phyloP scores from a whole-genome alignment of 495 filamentous ascomycete species.

The Penicillium cosmopolitanum region DNA sequence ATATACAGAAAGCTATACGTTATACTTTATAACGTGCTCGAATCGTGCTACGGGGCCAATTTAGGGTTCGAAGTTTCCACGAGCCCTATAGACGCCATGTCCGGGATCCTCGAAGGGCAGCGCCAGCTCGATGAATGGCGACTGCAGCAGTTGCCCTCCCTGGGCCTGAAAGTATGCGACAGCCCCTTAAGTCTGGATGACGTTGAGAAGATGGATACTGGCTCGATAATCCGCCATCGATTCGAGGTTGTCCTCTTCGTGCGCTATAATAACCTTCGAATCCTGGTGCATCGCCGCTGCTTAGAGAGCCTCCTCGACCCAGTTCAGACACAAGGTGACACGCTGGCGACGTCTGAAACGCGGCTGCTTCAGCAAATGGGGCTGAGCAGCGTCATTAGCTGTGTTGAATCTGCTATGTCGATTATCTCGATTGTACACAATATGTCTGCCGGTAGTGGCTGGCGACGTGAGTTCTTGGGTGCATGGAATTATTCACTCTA shows the following conservation, averaged over 20 bases:
- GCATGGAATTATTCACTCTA: constrained; percentile 46
- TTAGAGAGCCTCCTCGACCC: constrained; percentile 17
- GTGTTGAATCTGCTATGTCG: constrained; percentile 35
- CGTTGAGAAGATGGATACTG: constrained; percentile 8
- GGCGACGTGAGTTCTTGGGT: constrained; percentile 30
- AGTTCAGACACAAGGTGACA: constrained; percentile 11
- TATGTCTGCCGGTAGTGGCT: constrained; percentile 20
- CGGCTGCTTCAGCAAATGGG: constrained; percentile 1
- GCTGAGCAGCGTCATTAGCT: constrained; percentile 21
- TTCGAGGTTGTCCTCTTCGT: constrained; percentile 17
- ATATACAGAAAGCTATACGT: constrained; percentile 14
- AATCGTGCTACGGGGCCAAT: constrained; percentile 35
- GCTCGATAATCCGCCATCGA: constrained; percentile 10
- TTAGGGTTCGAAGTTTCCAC: constrained; percentile 25
- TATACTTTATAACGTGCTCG: constrained; percentile 34
- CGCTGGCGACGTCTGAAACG: neutral
- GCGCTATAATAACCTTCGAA: constrained; percentile 18
- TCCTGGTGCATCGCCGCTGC: constrained; percentile 13
- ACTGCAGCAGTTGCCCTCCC: constrained; percentile 13
- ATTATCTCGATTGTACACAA: constrained; percentile 38
- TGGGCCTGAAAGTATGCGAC: constrained; percentile 12
- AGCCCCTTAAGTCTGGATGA: constrained; percentile 7
- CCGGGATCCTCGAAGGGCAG: constrained; percentile 12
- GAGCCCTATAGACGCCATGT: constrained; percentile 9
- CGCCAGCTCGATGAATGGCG: constrained; percentile 10